Evolutionary conservation across 2,329 filamentous ascomycete species (phyloP).

Genomic region (Cadophora malorum): DNA sequence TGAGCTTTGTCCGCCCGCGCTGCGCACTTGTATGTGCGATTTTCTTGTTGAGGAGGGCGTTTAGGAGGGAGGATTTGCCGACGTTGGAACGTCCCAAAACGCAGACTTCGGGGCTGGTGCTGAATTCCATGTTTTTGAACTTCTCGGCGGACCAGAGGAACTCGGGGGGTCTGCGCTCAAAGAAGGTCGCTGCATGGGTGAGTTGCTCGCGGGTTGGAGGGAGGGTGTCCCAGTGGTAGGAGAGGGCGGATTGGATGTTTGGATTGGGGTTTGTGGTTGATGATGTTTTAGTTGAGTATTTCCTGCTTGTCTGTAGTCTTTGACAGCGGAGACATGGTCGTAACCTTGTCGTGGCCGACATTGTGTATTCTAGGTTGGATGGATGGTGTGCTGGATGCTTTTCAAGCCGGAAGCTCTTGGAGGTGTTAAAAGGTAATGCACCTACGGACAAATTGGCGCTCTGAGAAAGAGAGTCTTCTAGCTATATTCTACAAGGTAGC

Average conservation of each 20-base stretch:
- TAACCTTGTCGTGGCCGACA: slow-evolving; percentile 4
- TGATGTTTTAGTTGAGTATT: slow-evolving; percentile 14
- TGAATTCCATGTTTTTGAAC: slow-evolving; percentile 64
- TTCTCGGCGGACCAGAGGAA: slow-evolving; percentile 65
- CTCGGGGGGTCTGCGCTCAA: slow-evolving; percentile 53
- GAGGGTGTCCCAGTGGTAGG: slow-evolving; percentile 58
- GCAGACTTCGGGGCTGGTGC: slow-evolving; percentile 48
- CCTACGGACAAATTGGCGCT: neutral
- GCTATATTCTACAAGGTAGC: no score
- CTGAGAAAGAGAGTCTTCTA: no score
- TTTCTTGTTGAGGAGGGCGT: slow-evolving; percentile 61
- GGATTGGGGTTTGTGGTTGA: neutral
- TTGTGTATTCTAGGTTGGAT: neutral
- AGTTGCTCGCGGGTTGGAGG: slow-evolving; percentile 53
- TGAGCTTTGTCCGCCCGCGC: slow-evolving; percentile 66
- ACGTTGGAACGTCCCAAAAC: slow-evolving; percentile 76
- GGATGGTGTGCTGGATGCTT: no score
- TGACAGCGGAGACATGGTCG: slow-evolving; percentile 24
- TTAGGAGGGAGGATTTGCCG: slow-evolving; percentile 71
- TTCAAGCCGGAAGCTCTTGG: neutral
- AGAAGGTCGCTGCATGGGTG: slow-evolving; percentile 52
- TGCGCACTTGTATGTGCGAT: slow-evolving; percentile 63
- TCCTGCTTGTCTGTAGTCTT: neutral
- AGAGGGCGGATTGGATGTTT: slow-evolving; percentile 36
- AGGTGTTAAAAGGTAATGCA: neutral